Percentiles rank a stretch among this genome's conserved stretches.
These are phyloP conservation scores for Myriosclerotinia scirpicola DNA, from an alignment of 2,329 filamentous ascomycete species.

Conservation along the genomic window DNA sequence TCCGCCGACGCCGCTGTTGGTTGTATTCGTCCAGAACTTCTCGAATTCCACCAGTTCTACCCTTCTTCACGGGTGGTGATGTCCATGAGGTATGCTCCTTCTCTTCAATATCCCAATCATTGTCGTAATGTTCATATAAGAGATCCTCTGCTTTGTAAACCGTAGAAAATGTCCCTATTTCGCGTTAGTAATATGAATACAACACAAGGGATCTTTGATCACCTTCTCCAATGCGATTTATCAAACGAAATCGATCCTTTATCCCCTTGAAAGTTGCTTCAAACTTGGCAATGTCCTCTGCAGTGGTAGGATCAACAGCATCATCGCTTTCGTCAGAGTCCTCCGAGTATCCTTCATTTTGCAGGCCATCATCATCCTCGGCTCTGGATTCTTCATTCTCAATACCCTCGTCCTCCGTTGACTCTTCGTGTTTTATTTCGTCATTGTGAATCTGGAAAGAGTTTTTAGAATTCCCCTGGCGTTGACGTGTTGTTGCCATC, in stretches of 20 bases:
- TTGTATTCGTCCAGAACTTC: conserved; percentile 36
- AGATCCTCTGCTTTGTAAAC: conserved; percentile 98
- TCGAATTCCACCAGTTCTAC: conserved; percentile 44
- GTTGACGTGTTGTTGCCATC: conserved; percentile 39
- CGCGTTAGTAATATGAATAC: conserved; percentile 26
- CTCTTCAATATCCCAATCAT: conserved; percentile 79
- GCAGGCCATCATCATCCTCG: conserved; percentile 33
- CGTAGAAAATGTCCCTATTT: conserved; percentile 88
- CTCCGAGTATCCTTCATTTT: conserved; percentile 47
- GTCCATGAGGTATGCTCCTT: conserved; percentile 65
- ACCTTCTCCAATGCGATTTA: conserved; percentile 98
- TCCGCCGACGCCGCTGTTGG: conserved; percentile 53
- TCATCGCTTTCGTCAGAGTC: conserved; percentile 59
- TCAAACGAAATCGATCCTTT: conserved; percentile 78
- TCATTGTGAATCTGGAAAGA: conserved; percentile 44
- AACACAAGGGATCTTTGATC: conserved; percentile 30
- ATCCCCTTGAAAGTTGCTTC: conserved; percentile 82
- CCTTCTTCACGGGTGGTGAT: conserved; percentile 63
- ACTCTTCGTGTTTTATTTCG: conserved; percentile 41
- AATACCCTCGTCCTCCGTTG: conserved; percentile 41
- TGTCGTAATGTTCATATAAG: conserved; percentile 77
- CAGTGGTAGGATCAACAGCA: conserved; percentile 65
- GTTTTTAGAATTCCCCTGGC: conserved; percentile 36
- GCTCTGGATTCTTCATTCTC: conserved; percentile 37
- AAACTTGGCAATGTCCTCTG: conserved; percentile 84